These are phyloP conservation scores for Ocimum tenuiflorum DNA, from an alignment of 257 asterid species.

Conservation along the genomic window DNA sequence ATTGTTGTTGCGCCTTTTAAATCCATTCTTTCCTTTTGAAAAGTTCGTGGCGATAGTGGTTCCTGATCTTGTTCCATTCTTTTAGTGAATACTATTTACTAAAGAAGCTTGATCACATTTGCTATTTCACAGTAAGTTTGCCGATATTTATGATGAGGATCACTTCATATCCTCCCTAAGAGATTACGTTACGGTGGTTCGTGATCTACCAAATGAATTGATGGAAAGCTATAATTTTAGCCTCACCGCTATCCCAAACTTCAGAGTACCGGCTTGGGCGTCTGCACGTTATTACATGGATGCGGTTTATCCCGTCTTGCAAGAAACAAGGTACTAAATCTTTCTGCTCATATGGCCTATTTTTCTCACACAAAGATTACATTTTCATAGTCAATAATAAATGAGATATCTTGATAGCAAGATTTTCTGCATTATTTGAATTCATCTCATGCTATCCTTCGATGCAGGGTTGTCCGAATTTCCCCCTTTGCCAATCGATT, in stretches of 20 bases:
- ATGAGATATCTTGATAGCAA: background rate
- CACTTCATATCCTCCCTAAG: slow-evolving; percentile 59
- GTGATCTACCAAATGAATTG: slow-evolving; percentile 53
- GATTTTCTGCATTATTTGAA: background rate
- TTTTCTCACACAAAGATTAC: background rate
- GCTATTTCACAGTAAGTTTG: slow-evolving; percentile 49
- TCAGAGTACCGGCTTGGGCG: slow-evolving; percentile 59
- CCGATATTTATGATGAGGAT: slow-evolving; percentile 76
- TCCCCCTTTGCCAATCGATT: slow-evolving; percentile 86
- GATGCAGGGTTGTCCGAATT: slow-evolving; percentile 65
- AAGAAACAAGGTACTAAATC: slow-evolving; percentile 43
- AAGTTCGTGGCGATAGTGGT: background rate
- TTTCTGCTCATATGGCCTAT: no score
- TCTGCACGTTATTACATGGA: slow-evolving; percentile 61
- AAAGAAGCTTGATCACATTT: slow-evolving; percentile 1
- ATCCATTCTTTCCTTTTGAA: background rate
- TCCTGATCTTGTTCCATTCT: background rate
- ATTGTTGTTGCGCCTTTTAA: background rate
- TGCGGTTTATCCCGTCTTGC: slow-evolving; percentile 62
- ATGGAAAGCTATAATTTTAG: slow-evolving; percentile 58
- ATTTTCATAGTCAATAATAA: background rate
- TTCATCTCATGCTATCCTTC: background rate
- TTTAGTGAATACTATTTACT: background rate
- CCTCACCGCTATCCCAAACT: slow-evolving; percentile 54
- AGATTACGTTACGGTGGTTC: slow-evolving; percentile 54